Evolutionary conservation across 352 stramenopile species (phyloP), one percentile per base, ranked within the genome.

Genomic region (Globisporangium spiculum): DNA sequence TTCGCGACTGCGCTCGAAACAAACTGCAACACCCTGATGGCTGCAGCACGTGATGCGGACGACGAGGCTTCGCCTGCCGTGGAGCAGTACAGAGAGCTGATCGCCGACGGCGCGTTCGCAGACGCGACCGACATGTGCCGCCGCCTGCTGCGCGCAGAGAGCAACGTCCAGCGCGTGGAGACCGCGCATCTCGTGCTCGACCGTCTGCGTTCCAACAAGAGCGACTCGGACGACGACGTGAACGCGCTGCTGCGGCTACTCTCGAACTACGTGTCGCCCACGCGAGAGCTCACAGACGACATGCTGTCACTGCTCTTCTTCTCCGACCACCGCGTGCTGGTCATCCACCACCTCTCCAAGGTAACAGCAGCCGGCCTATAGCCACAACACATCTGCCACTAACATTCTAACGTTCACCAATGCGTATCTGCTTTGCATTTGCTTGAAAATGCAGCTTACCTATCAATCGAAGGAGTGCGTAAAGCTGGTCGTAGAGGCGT

Each of bases 321-420:
- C 61, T 86, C 75, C 26, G 81, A 92, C 16, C 84, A 93, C 62
- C 84, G 84, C 36, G 82, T 90, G 66, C 73, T 91, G 27, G 70
- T 96, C 18, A 91, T 96, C 41, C 80, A 96, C 71, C 84, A 96
- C 65, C 64, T 96, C 55, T 77, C 88, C 27, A 92, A 92, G 81
- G 86, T 90, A 27, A 26, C 5, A 52, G 1, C 14, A 52, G 5
- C 6, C 18, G 18, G 24, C 18, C 16, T 4, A 22, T 52, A 3
- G 1, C 44, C 18, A n/a, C 18, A 52, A 9, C 44, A n/a, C 14
- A 1, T 18, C 41, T n/a, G 16, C 9, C 41, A n/a, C 41, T 46
- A 50, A 7, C 41, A n/a, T 9, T 50, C 41, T 22, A 9, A 50
- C 16, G 10, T 44, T 20, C 16, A 8, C 4, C 1, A 32, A 4